Base-by-base conservation (phyloP, 1,284 basidiomycete genomes). In the Megacollybia platyphylla region DNA sequence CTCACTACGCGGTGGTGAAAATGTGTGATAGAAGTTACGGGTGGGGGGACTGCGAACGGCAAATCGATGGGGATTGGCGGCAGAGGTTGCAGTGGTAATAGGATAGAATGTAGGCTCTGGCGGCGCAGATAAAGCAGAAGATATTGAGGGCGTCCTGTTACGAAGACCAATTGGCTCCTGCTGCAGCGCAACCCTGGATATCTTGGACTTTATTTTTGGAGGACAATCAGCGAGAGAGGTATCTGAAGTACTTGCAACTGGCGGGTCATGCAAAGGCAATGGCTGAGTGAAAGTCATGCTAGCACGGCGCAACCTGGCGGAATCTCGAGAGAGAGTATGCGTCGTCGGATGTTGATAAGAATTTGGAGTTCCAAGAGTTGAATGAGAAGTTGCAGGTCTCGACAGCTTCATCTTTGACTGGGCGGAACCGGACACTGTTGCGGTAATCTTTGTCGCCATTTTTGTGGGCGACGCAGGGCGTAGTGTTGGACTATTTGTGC, bases 61-160 rank as follows among this genome's bases (percentile, higher is more conserved):
- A 49, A 64, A 80, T 27, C 77, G 68, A 50, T 78, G 67, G 7
- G 71, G 71, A 54, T 76, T 79, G 13, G 73, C 71, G 29, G 73
- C 68, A 13, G 75, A 62, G 0, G 64, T 56, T 11, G 63, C 60
- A 11, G 72, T 70, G 6, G 74, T 76, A 37, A 76, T 77, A n/a
- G 76, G 73, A 49, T 78, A 73, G 42, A 73, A 62, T 30, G 53
- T 42, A 44, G 55, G 30, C 36, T 55, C 40, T 5, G 55, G 44
- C 18, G 58, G 49, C 5, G 62, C 48, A 24, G 57, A 53, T 29
- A 55, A 51, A n/a, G 57, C 15, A 27, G 71, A 65, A 4, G 70
- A 63, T 45, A 67, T 59, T 27, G 74, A 51, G 30, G 54, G 51
- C 18, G 52, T 44, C 18, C 53, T 39, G 8, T 50, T 42, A 27